phyloP scores from a whole-genome alignment of 2,329 filamentous ascomycete species.

The Macrophomina phaseolina region DNA sequence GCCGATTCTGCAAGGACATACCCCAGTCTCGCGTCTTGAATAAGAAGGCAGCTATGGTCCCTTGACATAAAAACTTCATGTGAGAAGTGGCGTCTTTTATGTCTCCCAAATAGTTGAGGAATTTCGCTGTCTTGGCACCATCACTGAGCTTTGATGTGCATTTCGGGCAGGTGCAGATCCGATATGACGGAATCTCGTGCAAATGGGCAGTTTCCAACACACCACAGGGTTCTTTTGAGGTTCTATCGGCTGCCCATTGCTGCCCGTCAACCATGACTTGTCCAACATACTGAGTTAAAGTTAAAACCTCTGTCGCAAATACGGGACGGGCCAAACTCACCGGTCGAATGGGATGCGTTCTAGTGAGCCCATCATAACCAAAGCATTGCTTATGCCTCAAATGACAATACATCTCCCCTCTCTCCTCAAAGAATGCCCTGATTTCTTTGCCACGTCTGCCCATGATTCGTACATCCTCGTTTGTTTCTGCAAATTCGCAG shows the following conservation, averaged over 20 bases:
- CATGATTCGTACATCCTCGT: background rate
- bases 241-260: background rate
- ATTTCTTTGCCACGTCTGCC: constrained; percentile 25
- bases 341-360: constrained; percentile 20
- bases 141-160: constrained; percentile 25
- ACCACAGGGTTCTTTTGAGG: too few species aligned
- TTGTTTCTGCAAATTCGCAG: background rate
- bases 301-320: background rate
- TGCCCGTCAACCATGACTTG: constrained; percentile 30
- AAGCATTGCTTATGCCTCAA: constrained; percentile 27
- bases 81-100: background rate
- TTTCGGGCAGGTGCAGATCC: constrained; percentile 19
- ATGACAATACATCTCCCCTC: constrained; percentile 28
- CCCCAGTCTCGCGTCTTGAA: constrained; percentile 16
- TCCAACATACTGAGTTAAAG: constrained; percentile 21
- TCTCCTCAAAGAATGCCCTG: constrained; percentile 28
- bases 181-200: too few species aligned
- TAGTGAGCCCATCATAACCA: constrained; percentile 27
- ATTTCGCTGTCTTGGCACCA: background rate
- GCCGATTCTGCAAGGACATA: background rate
- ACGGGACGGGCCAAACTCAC: background rate
- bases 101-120: background rate
- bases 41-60: background rate
- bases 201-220: too few species aligned
- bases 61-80: background rate